These are phyloP conservation scores for Ophiostoma sp. DNA, from an alignment of 2,329 filamentous ascomycete species.

Conservation along the genomic window DNA sequence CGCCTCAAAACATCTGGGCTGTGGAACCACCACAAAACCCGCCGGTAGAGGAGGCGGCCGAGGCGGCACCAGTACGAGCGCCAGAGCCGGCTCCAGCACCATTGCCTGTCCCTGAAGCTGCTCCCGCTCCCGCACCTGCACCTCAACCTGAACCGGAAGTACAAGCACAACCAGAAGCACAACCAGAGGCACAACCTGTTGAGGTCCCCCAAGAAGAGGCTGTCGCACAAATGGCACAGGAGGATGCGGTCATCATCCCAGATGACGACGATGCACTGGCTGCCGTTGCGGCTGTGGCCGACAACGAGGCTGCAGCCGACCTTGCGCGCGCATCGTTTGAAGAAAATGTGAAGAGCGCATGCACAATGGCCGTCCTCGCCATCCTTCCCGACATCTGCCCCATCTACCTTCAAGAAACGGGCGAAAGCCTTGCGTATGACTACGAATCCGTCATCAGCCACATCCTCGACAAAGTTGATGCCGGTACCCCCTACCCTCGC, in stretches of 20 bases:
- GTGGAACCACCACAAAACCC: neutral
- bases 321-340: neutral
- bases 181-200: neutral
- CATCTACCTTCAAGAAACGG: constrained; percentile 39
- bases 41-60: neutral
- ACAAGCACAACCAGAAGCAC: neutral
- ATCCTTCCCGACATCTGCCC: constrained; percentile 51
- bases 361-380: constrained; percentile 35
- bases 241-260: neutral
- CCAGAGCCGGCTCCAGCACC: neutral
- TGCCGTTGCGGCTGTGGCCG: neutral
- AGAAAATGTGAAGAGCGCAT: constrained; percentile 31
- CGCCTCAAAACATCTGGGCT: neutral
- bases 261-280: neutral
- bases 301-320: neutral
- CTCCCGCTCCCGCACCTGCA: neutral
- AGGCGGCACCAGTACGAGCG: neutral
- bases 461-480: constrained; percentile 46
- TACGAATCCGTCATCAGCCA: constrained; percentile 38
- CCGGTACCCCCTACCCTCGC: constrained; percentile 42
- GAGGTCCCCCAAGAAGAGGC: neutral
- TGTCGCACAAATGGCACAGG: neutral
- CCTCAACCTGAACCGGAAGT: neutral
- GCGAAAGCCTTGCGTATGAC: constrained; percentile 35
- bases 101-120: neutral